Percentiles rank a stretch among this genome's conserved stretches.
Conservation (phyloP, 2,329 filamentous ascomycete species). For the Trematosphaeria pertusa region DNA sequence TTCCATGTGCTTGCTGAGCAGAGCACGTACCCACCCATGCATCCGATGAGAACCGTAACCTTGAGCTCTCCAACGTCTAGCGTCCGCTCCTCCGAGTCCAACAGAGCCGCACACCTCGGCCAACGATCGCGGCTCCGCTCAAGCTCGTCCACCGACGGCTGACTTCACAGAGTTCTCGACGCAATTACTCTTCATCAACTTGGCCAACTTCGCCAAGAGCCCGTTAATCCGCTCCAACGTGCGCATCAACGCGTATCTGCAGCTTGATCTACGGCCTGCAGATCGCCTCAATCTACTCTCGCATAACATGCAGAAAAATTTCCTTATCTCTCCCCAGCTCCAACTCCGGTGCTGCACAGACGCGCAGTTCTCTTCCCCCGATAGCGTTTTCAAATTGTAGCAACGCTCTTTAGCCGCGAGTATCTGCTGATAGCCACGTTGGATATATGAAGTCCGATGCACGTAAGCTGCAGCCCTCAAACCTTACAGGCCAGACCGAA, state of each 20-base stretch:
- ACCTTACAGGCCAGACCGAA: not conserved
- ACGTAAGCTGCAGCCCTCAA: conserved; percentile 6
- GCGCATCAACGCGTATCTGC: conserved; percentile 13
- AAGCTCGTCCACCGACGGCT: too few relatives aligned
- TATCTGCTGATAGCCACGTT: conserved; percentile 4
- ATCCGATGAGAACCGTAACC: not conserved
- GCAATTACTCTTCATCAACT: not conserved
- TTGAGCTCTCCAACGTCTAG: not conserved
- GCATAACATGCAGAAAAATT: not conserved
- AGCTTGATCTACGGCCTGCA: conserved; percentile 15
- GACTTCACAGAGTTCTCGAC: too few relatives aligned
- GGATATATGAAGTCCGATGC: conserved; percentile 5
- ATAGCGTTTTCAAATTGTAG: not conserved
- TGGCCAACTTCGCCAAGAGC: too few relatives aligned
- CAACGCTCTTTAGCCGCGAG: conserved; percentile 3
- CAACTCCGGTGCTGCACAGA: conserved; percentile 1
- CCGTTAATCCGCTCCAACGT: too few relatives aligned
- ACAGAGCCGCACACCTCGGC: not conserved
- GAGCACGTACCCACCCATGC: not conserved
- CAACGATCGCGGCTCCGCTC: too few relatives aligned
- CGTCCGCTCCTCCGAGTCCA: not conserved
- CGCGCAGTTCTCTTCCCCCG: conserved; percentile 1
- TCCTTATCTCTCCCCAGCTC: conserved; percentile 3
- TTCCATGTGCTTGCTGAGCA: not conserved
- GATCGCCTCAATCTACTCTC: conserved; percentile 11